phyloP scores from a whole-genome alignment of 108 stramenopile genomes.

The Discostella pseudostelligera region DNA sequence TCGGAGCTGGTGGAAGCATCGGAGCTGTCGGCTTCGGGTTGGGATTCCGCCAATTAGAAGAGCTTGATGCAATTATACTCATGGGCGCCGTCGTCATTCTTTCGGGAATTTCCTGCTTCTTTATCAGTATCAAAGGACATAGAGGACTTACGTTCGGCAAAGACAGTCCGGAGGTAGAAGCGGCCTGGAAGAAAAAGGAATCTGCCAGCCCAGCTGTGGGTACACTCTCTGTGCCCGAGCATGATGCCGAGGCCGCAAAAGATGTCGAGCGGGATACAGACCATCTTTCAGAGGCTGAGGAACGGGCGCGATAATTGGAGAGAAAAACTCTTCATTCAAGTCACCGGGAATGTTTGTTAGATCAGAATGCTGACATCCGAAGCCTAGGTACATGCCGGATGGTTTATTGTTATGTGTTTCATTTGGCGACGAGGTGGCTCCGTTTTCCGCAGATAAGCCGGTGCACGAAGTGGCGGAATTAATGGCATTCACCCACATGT shows the following conservation, averaged over 20 bases:
- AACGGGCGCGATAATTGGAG: no score
- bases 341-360: no score
- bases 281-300: no score
- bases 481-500: no score
- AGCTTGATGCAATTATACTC: constrained; percentile 46
- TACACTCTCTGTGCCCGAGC: constrained; percentile 45
- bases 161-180: constrained; percentile 30
- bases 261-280: no score
- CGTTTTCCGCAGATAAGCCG: no score
- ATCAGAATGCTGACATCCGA: no score
- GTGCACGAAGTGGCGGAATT: no score
- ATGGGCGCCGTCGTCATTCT: constrained; percentile 54
- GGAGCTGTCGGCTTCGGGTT: constrained; percentile 67
- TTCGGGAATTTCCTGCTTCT: constrained; percentile 42
- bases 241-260: constrained; percentile 30
- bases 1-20: constrained; percentile 80
- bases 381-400: no score
- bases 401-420: no score
- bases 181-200: constrained; percentile 32
- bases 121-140: constrained; percentile 62
- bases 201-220: background rate
- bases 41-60: constrained; percentile 52
- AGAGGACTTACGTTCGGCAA: constrained; percentile 42
- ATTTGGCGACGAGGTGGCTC: no score
- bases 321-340: no score